These are phyloP conservation scores for Starmera dryadoides DNA, from an alignment of 805 yeast species.

Conservation along the genomic window DNA sequence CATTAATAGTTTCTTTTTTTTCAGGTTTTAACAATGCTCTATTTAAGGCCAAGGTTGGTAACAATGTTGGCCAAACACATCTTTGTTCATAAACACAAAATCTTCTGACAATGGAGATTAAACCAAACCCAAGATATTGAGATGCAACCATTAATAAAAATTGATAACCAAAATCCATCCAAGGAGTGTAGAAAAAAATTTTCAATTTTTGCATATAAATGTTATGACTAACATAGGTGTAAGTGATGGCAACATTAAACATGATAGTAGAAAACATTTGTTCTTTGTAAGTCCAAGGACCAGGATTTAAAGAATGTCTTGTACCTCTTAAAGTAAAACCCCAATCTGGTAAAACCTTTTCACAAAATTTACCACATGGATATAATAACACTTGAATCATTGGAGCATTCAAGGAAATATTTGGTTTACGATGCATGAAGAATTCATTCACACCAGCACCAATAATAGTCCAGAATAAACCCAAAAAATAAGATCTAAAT, in stretches of 20 bases:
- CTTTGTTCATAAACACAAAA: too few relatives aligned
- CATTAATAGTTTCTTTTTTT: too few relatives aligned
- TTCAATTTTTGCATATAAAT: too few relatives aligned
- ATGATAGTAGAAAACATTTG: constrained; percentile 51
- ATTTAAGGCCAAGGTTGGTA: too few relatives aligned
- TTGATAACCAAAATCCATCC: too few relatives aligned
- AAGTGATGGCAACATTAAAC: constrained; percentile 26
- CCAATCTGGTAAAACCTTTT: constrained; percentile 14
- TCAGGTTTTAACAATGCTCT: too few relatives aligned
- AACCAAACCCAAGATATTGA: too few relatives aligned
- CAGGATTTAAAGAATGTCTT: constrained; percentile 39
- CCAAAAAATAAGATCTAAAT: constrained; percentile 28
- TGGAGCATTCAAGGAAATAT: constrained; percentile 30
- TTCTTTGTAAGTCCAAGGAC: constrained; percentile 55
- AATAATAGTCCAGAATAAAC: constrained; percentile 35
- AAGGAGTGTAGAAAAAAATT: too few relatives aligned
- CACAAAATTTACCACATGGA: constrained; percentile 42
- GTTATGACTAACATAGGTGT: constrained; percentile 24
- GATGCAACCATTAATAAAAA: too few relatives aligned
- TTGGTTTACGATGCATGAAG: constrained; percentile 42
- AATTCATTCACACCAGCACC: constrained; percentile 47
- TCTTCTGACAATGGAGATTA: too few relatives aligned
- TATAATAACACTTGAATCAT: constrained; percentile 45
- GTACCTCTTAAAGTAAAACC: constrained; percentile 30
- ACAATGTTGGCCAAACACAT: too few relatives aligned